Percentiles rank a stretch among this genome's conserved stretches.
These are phyloP conservation scores for Lichina pygmaea DNA, from an alignment of 495 filamentous ascomycete genomes.

Conservation along the genomic window DNA sequence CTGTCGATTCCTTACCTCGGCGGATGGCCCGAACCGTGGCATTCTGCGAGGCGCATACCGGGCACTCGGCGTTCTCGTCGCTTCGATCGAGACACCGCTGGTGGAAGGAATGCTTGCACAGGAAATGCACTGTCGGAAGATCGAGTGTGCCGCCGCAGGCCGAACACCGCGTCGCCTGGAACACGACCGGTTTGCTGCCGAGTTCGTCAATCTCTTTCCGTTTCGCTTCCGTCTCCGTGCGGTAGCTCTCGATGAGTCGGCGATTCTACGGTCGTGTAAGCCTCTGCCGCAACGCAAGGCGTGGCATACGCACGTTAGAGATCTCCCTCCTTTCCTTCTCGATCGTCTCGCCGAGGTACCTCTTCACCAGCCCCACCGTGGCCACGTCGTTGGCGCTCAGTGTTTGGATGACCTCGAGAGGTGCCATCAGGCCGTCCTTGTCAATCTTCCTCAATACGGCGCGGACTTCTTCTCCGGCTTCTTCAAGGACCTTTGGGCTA, in stretches of 20 bases:
- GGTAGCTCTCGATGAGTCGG: constrained; percentile 59
- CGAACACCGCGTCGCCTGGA: constrained; percentile 67
- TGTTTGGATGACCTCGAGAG: constrained; percentile 87
- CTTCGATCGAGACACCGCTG: constrained; percentile 47
- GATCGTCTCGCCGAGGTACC: constrained; percentile 70
- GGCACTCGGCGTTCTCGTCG: constrained; percentile 49
- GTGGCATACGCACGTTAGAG: constrained; percentile 19
- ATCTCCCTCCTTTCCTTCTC: constrained; percentile 73
- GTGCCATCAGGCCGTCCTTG: constrained; percentile 76
- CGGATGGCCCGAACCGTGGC: constrained; percentile 66
- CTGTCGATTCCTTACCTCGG: constrained; percentile 10
- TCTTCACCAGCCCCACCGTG: constrained; percentile 91
- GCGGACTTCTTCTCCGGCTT: constrained; percentile 67
- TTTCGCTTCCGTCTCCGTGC: constrained; percentile 58
- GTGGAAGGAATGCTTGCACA: constrained; percentile 93
- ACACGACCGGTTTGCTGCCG: constrained; percentile 53
- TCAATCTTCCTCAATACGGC: constrained; percentile 66
- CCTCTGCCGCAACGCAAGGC: too few relatives aligned
- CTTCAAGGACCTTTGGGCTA: constrained; percentile 49
- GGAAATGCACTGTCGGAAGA: constrained; percentile 74
- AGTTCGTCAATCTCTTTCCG: constrained; percentile 51
- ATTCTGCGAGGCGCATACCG: constrained; percentile 57
- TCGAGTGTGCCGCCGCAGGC: constrained; percentile 51
- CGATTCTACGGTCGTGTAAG: constrained; percentile 27
- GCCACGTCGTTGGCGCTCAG: constrained; percentile 63